Percentiles rank a stretch among this genome's conserved stretches.
These are phyloP conservation scores for Tetradesmus lagerheimii DNA, from an alignment of 139 green algal species.

Conservation along the genomic window DNA sequence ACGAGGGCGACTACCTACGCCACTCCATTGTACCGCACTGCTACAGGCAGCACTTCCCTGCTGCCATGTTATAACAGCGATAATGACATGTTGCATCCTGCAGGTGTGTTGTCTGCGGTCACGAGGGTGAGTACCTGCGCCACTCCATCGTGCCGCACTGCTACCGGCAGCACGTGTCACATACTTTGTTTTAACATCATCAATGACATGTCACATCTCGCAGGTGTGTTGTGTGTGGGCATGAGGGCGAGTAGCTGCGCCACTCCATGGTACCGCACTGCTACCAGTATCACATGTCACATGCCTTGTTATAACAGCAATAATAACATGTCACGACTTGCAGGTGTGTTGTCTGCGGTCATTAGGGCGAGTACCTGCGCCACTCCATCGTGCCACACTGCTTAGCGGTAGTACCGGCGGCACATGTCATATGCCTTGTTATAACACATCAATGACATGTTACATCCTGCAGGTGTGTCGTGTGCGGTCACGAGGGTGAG, in stretches of 20 bases:
- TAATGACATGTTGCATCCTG: neutral
- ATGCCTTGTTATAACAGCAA: too few relatives aligned
- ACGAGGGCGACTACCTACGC: constrained; percentile 47
- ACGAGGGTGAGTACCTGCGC: constrained; percentile 50
- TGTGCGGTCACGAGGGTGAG: constrained; percentile 52
- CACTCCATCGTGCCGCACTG: constrained; percentile 79
- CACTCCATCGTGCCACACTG: constrained; percentile 76
- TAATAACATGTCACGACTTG: too few relatives aligned
- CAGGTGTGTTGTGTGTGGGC: constrained; percentile 56
- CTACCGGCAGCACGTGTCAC: constrained; percentile 71
- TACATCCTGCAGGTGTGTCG: constrained; percentile 49
- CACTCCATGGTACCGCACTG: constrained; percentile 74
- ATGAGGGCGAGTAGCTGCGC: constrained; percentile 47
- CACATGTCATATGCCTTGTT: too few relatives aligned
- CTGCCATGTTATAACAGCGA: too few relatives aligned
- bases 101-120: constrained; percentile 58
- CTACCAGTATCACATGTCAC: constrained; percentile 46
- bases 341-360: constrained; percentile 55
- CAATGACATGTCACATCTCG: too few relatives aligned
- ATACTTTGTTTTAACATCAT: neutral
- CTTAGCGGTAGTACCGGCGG: constrained; percentile 68
- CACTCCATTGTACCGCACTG: constrained; percentile 74
- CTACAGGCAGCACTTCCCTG: constrained; percentile 44
- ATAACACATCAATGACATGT: too few relatives aligned
- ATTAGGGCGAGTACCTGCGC: constrained; percentile 47